phyloP scores from a whole-genome alignment of 148 eudicot species.

The Rhododendron williamsianum region DNA sequence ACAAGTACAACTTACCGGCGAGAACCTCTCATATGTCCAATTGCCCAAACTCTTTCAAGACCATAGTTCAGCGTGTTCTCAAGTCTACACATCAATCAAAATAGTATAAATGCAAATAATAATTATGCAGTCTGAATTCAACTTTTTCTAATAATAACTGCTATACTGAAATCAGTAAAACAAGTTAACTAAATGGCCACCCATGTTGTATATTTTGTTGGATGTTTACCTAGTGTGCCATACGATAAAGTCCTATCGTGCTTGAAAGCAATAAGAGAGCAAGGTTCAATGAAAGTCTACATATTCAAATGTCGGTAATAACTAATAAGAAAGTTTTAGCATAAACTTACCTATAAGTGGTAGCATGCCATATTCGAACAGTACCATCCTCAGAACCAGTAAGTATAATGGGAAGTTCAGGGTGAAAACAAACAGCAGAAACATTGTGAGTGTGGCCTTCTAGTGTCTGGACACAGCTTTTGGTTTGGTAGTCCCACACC shows the following conservation, averaged over 20 bases:
- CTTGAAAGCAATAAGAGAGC: not conserved
- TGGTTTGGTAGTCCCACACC: slow-evolving; percentile 96
- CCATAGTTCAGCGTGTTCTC: slow-evolving; percentile 87
- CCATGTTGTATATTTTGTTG: not conserved
- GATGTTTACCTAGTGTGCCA: not conserved
- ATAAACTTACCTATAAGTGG: slow-evolving; percentile 61
- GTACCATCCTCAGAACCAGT: slow-evolving; percentile 97
- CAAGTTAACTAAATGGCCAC: not conserved
- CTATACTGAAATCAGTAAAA: not conserved
- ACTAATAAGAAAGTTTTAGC: not conserved
- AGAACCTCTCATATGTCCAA: slow-evolving; percentile 80
- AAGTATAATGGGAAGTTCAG: slow-evolving; percentile 81
- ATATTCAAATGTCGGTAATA: not conserved
- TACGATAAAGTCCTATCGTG: not conserved
- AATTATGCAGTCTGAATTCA: not conserved
- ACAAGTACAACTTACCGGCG: slow-evolving; percentile 46
- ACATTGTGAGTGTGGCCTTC: slow-evolving; percentile 94
- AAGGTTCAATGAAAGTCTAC: not conserved
- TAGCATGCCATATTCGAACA: slow-evolving; percentile 84
- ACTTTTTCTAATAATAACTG: not conserved
- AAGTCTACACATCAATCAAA: slow-evolving; percentile 50
- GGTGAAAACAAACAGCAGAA: slow-evolving; percentile 85
- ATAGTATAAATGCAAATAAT: not conserved
- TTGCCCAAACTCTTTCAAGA: slow-evolving; percentile 92
- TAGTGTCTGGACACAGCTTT: slow-evolving; percentile 83